Evolutionary conservation across 1,284 basidiomycete species (phyloP).

Genomic region (Leccinum pseudoinsigne): DNA sequence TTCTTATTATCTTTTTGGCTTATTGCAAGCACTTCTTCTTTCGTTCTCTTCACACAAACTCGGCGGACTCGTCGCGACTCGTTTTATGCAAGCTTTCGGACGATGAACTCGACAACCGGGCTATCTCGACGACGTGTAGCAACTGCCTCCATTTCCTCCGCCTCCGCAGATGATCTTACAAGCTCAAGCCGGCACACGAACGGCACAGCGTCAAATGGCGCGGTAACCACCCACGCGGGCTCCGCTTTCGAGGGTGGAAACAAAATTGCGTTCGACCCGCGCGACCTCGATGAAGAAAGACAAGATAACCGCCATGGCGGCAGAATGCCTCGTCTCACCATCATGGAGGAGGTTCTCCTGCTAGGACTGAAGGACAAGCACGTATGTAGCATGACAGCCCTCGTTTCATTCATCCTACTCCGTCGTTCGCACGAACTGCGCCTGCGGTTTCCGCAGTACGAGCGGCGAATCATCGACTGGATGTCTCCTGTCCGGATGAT

Average conservation of each 20-base stretch:
- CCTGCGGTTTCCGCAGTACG: slow-evolving; percentile 22
- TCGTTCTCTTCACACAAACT: slow-evolving; percentile 2
- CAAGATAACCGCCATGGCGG: slow-evolving; percentile 70
- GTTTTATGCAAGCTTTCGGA: slow-evolving; percentile 27
- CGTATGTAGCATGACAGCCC: slow-evolving; percentile 42
- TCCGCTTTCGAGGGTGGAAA: slow-evolving; percentile 81
- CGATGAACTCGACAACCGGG: slow-evolving; percentile 45
- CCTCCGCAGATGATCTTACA: slow-evolving; percentile 34
- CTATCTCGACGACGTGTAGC: slow-evolving; percentile 55
- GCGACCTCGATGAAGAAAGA: slow-evolving; percentile 80
- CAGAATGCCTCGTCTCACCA: slow-evolving; percentile 83
- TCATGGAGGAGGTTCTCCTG: slow-evolving; percentile 96
- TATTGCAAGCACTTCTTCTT: slow-evolving; percentile 1
- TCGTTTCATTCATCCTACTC: not conserved
- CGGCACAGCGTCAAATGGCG: slow-evolving; percentile 33
- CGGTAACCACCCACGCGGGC: slow-evolving; percentile 51
- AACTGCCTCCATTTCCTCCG: slow-evolving; percentile 39
- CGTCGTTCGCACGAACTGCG: slow-evolving; percentile 6
- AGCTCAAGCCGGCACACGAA: slow-evolving; percentile 31
- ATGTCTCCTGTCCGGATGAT: slow-evolving; percentile 6
- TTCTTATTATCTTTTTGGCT: slow-evolving; percentile 6
- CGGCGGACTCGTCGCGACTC: slow-evolving; percentile 1
- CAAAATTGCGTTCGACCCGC: slow-evolving; percentile 92
- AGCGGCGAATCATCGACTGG: slow-evolving; percentile 10
- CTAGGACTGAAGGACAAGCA: slow-evolving; percentile 91